Percentiles rank a stretch among this genome's conserved stretches.
Evolutionary conservation across 2,329 filamentous ascomycete genomes (phyloP).

Genomic region (Alternaria dauci): DNA sequence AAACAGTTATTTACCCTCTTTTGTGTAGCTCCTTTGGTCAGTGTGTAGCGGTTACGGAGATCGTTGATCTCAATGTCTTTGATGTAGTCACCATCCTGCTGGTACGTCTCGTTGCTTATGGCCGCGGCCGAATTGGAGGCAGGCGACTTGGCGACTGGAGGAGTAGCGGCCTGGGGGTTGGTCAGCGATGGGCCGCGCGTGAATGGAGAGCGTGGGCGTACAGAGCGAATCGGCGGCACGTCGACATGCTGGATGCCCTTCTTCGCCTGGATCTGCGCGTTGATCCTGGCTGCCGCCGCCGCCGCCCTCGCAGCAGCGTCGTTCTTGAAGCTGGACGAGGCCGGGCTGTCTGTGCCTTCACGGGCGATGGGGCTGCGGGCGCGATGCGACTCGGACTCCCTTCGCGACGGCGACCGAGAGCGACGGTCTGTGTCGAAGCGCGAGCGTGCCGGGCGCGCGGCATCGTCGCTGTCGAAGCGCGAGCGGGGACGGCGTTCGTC

Average conservation of each 20-base stretch:
- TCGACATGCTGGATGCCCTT: slow-evolving; percentile 92
- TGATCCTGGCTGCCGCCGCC: slow-evolving; percentile 70
- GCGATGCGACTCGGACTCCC: slow-evolving; percentile 72
- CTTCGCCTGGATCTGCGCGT: slow-evolving; percentile 63
- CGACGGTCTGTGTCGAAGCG: slow-evolving; percentile 76
- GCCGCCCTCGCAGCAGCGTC: slow-evolving; percentile 78
- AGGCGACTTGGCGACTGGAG: slow-evolving; percentile 63
- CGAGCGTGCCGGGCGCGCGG: slow-evolving; percentile 67
- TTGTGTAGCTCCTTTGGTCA: slow-evolving; percentile 97
- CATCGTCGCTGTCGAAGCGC: slow-evolving; percentile 91
- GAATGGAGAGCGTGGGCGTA: slow-evolving; percentile 45
- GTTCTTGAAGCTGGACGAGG: slow-evolving; percentile 59
- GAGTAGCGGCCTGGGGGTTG: slow-evolving; percentile 54
- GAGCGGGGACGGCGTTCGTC: slow-evolving; percentile 87
- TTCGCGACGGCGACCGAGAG: slow-evolving; percentile 73
- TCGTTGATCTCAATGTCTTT: slow-evolving; percentile 99
- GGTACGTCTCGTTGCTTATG: slow-evolving; percentile 82
- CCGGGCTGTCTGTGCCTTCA: slow-evolving; percentile 57
- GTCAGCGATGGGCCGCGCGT: slow-evolving; percentile 23
- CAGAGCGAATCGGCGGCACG: slow-evolving; percentile 78
- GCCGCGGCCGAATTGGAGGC: slow-evolving; percentile 57
- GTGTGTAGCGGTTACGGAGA: slow-evolving; percentile 91
- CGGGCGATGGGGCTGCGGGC: slow-evolving; percentile 80
- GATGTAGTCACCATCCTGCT: slow-evolving; percentile 96
- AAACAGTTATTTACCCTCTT: slow-evolving; percentile 98